Percentiles rank a stretch among this genome's conserved stretches.
Evolutionary conservation across 1,284 basidiomycete genomes (phyloP).

Genomic region (Sporisorium sorghi): DNA sequence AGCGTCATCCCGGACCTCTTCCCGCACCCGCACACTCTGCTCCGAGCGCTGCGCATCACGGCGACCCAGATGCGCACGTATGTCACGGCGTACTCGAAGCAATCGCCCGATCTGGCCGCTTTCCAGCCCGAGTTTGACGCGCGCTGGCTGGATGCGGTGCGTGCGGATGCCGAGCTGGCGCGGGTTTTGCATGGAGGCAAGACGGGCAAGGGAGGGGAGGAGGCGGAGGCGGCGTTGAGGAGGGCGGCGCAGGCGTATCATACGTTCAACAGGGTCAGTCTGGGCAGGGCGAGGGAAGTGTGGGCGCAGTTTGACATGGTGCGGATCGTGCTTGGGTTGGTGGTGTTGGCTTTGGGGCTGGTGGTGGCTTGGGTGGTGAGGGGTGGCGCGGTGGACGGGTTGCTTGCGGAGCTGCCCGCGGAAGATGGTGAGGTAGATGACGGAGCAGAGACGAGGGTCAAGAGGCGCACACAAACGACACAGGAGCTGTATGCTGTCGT

Average conservation of each 20-base stretch:
- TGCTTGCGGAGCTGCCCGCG: slow-evolving; percentile 10
- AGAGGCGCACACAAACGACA: slow-evolving; percentile 13
- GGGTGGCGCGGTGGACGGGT: slow-evolving; percentile 15
- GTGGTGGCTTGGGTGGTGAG: slow-evolving; percentile 24
- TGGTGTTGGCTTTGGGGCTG: slow-evolving; percentile 68
- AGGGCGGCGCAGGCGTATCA: slow-evolving; percentile 52
- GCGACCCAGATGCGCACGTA: slow-evolving; percentile 82
- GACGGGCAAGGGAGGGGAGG: not conserved
- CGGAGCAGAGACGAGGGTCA: not conserved
- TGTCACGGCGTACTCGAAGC: slow-evolving; percentile 78
- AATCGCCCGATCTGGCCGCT: slow-evolving; percentile 76
- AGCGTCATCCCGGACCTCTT: slow-evolving; percentile 91
- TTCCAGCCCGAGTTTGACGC: slow-evolving; percentile 62
- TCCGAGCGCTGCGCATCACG: slow-evolving; percentile 79
- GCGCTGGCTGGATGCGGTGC: slow-evolving; percentile 48
- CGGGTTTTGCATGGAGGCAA: not conserved
- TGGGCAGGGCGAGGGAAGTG: slow-evolving; percentile 80
- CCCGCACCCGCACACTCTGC: slow-evolving; percentile 70
- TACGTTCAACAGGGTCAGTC: slow-evolving; percentile 76
- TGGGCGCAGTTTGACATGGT: slow-evolving; percentile 94
- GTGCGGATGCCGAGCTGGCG: slow-evolving; percentile 52
- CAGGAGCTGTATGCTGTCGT: slow-evolving; percentile 25
- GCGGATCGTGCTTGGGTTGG: slow-evolving; percentile 78
- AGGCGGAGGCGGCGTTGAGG: slow-evolving; percentile 23
- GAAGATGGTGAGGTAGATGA: not conserved